Percentiles rank a stretch among this genome's conserved stretches.
Evolutionary conservation across 2,329 filamentous ascomycete genomes (phyloP).

Genomic region (Xenosphaeropsis pyriputrescens): DNA sequence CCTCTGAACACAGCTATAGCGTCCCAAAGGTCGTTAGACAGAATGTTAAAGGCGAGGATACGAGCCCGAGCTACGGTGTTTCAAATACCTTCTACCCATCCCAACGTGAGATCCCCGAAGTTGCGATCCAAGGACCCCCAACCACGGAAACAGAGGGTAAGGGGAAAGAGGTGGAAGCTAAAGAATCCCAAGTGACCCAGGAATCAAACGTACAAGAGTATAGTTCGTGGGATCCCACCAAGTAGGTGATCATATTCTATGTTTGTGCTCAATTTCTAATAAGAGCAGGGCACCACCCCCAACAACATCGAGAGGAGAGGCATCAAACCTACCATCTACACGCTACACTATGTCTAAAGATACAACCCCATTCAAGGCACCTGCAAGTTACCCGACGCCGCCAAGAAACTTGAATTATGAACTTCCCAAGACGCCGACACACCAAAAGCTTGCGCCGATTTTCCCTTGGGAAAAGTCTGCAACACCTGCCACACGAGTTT

Average conservation of each 20-base stretch:
- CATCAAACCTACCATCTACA: conserved; percentile 63
- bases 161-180: conserved; percentile 11
- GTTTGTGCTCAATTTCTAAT: conserved; percentile 4
- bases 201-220: conserved; percentile 5
- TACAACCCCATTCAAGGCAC: conserved; percentile 60
- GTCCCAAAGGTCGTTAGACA: no score
- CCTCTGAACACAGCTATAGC: no score
- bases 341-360: conserved; percentile 78
- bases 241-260: conserved; percentile 25
- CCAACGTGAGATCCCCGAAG: conserved; percentile 9
- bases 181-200: conserved; percentile 12
- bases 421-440: conserved; percentile 49
- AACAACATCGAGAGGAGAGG: conserved; percentile 63
- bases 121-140: conserved; percentile 3
- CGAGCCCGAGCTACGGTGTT: conserved; percentile 12
- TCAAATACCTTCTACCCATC: conserved; percentile 6
- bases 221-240: conserved; percentile 26
- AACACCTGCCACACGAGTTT: conserved; percentile 48
- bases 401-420: conserved; percentile 83
- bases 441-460: conserved; percentile 48
- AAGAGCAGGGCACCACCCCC: conserved; percentile 33
- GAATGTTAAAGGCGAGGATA: conserved; percentile 17
- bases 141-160: background rate
- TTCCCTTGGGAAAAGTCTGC: conserved; percentile 82
- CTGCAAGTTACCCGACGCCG: conserved; percentile 64